A percentile compares a stretch with the other conserved stretches of the same genome.
phyloP scores from a whole-genome alignment of 192 early-diverging fungal genomes.

The Oehlia diaphana region DNA sequence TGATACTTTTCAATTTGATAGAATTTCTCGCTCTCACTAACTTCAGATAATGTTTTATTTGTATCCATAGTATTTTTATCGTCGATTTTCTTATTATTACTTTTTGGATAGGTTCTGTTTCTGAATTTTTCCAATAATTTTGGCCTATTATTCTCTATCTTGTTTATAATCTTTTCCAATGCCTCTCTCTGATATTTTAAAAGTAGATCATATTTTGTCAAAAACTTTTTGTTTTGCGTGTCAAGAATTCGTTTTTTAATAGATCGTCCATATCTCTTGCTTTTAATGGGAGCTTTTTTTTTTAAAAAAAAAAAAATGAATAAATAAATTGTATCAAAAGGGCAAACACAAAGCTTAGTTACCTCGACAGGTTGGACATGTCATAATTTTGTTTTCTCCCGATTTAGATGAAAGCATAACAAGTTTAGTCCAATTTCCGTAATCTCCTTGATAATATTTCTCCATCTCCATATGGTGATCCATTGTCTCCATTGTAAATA shows the following conservation, averaged over 20 bases:
- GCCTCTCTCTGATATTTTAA: background rate
- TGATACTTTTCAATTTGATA: background rate
- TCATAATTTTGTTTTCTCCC: background rate
- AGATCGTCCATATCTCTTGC: constrained; percentile 18
- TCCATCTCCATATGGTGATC: constrained; percentile 45
- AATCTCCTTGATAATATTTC: background rate
- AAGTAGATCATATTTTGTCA: background rate
- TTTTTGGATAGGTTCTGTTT: background rate
- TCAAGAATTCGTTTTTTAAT: constrained; percentile 20
- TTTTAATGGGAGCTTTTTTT: background rate
- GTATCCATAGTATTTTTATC: background rate
- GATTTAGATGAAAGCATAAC: background rate
- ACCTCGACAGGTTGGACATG: background rate
- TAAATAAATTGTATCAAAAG: background rate
- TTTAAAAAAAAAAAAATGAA: too few relatives aligned
- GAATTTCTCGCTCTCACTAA: background rate
- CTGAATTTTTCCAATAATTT: constrained; percentile 15
- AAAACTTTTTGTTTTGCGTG: constrained; percentile 29
- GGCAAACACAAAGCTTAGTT: background rate
- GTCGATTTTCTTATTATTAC: background rate
- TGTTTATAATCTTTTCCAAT: background rate
- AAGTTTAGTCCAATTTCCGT: background rate
- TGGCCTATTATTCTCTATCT: background rate
- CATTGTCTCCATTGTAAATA: constrained; percentile 49
- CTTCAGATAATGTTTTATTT: background rate